Conservation (phyloP, 805 yeast species). For the Ogataea degrootiae region DNA sequence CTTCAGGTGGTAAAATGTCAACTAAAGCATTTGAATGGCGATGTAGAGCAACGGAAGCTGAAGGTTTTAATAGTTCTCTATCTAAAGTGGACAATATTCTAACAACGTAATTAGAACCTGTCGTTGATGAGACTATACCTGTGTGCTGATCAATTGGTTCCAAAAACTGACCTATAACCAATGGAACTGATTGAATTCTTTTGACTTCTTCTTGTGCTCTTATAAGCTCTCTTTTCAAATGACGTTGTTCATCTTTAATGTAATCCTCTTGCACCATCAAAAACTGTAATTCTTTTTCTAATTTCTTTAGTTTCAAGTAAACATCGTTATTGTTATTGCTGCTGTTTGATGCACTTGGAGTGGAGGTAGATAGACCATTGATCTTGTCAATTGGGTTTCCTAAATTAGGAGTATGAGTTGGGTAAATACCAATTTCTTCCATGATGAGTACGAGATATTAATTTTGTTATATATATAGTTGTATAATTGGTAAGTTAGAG, state of each 20-base stretch:
- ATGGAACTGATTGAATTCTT: constrained; percentile 93
- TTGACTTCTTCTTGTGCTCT: constrained; percentile 99
- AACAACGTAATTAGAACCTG: constrained; percentile 96
- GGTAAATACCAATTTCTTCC: constrained; percentile 61
- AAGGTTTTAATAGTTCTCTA: constrained; percentile 88
- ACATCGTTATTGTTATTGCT: constrained; percentile 48
- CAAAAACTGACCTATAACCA: constrained; percentile 95
- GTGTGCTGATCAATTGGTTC: constrained; percentile 97
- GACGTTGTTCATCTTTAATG: constrained; percentile 97
- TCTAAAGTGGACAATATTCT: constrained; percentile 92
- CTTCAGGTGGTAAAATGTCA: constrained; percentile 97
- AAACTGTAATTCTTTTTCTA: constrained; percentile 86
- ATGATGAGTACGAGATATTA: constrained; percentile 22
- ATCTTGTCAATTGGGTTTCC: constrained; percentile 20
- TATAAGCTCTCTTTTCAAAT: constrained; percentile 85
- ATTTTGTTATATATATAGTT: background rate
- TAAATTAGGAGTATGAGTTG: constrained; percentile 24
- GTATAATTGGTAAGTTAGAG: background rate
- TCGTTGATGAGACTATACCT: constrained; percentile 95
- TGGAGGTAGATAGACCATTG: constrained; percentile 23
- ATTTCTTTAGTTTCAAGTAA: constrained; percentile 76
- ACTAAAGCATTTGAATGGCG: constrained; percentile 98
- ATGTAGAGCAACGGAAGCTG: constrained; percentile 94
- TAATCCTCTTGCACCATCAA: constrained; percentile 89
- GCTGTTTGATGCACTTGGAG: constrained; percentile 13